Conservation (phyloP, 2,329 filamentous ascomycete species). For the Talaromyces funiculosus region DNA sequence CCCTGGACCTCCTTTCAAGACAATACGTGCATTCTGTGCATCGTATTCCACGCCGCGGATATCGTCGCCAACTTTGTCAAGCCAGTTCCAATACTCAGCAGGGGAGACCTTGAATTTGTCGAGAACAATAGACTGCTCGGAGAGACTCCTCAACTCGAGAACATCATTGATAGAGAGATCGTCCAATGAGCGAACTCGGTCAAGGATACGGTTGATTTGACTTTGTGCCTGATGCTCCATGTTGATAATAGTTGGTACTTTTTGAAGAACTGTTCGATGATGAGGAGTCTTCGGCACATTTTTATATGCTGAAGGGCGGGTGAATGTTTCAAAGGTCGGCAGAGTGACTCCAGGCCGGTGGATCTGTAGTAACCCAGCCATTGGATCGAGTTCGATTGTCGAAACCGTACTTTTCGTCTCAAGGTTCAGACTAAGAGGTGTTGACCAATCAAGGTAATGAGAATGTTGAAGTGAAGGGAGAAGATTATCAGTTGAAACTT, state of each 20-base stretch:
- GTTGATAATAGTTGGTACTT: background rate
- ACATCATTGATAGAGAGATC: constrained; percentile 6
- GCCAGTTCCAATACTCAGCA: background rate
- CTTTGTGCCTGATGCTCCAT: constrained; percentile 6
- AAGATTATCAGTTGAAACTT: background rate
- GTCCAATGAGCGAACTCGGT: constrained; percentile 4
- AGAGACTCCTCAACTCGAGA: background rate
- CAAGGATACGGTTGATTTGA: constrained; percentile 6
- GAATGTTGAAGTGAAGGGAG: background rate
- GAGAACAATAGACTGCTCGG: constrained; percentile 10
- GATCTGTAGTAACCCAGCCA: background rate
- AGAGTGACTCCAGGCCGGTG: background rate
- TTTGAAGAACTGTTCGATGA: constrained; percentile 2
- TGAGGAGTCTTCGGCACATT: background rate
- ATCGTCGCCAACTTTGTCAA: background rate
- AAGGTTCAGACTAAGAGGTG: background rate
- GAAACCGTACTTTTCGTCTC: background rate
- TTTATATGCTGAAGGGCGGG: constrained; percentile 8
- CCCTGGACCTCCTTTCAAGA: background rate
- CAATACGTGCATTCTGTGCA: background rate
- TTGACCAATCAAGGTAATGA: background rate
- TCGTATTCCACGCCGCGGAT: background rate
- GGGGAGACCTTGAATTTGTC: background rate
- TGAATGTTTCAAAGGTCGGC: background rate
- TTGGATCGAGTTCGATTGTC: background rate